phyloP scores from a whole-genome alignment of 345 rosid genomes.

The Litchi chinensis region DNA sequence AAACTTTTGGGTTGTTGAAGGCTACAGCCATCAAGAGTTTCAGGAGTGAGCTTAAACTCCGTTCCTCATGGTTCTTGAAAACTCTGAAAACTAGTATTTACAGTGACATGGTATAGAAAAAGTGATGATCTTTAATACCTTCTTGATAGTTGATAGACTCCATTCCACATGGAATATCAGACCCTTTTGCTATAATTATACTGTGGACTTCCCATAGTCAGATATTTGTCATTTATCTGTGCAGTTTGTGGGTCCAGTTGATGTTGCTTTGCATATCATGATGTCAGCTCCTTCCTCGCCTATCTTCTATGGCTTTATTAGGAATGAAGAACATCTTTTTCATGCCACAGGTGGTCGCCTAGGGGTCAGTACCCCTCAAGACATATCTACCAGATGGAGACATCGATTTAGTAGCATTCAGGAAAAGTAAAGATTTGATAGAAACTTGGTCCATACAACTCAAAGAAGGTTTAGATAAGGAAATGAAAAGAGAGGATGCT shows the following conservation, averaged over 20 bases:
- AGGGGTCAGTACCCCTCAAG: slow-evolving; percentile 69
- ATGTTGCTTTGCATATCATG: neutral
- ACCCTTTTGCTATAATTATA: neutral
- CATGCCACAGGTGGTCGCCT: slow-evolving; percentile 47
- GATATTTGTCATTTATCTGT: neutral
- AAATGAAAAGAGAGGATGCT: slow-evolving; percentile 56
- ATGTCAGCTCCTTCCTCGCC: neutral
- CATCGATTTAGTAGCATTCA: slow-evolving; percentile 60
- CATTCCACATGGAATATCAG: neutral
- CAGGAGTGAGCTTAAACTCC: neutral
- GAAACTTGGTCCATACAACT: slow-evolving; percentile 57
- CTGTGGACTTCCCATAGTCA: neutral
- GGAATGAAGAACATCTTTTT: neutral
- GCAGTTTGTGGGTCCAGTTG: neutral
- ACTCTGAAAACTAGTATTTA: neutral
- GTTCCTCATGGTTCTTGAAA: neutral
- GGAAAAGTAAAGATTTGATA: slow-evolving; percentile 38
- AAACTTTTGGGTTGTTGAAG: neutral
- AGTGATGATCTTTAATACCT: neutral
- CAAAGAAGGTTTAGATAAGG: slow-evolving; percentile 49
- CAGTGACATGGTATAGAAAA: neutral
- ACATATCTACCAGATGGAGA: slow-evolving; percentile 75
- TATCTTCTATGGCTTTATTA: neutral
- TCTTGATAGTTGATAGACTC: neutral
- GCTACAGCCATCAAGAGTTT: neutral